These are phyloP conservation scores for Penicillium palitans DNA, from an alignment of 2,329 filamentous ascomycete species.

Conservation along the genomic window DNA sequence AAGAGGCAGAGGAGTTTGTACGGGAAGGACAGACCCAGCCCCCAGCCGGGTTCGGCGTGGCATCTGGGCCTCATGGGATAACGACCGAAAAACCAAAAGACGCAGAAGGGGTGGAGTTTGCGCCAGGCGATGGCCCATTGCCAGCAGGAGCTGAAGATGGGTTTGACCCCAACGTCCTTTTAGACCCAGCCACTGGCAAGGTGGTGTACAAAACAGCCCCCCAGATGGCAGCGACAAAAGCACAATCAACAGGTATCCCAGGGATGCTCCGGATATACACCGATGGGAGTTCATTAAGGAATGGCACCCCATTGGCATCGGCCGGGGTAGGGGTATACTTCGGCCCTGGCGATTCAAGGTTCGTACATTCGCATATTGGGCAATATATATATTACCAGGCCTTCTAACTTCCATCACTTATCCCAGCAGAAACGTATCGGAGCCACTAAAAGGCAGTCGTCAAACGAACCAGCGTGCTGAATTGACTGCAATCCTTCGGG, in stretches of 20 bases:
- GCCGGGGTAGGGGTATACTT: conserved; percentile 67
- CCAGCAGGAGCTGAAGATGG: conserved; percentile 59
- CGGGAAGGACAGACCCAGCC: conserved; percentile 36
- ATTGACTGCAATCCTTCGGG: conserved; percentile 80
- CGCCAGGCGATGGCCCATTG: conserved; percentile 57
- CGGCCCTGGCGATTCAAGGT: conserved; percentile 59
- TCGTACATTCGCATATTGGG: conserved; percentile 24
- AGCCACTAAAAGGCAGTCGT: conserved; percentile 67
- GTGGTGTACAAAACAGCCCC: conserved; percentile 57
- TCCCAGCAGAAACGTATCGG: conserved; percentile 66
- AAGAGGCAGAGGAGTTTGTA: conserved; percentile 79
- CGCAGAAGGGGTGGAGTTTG: conserved; percentile 46
- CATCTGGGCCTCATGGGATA: conserved; percentile 42
- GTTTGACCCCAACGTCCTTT: conserved; percentile 59
- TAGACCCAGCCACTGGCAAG: conserved; percentile 56
- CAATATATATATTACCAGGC: background rate
- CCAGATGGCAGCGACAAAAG: conserved; percentile 51
- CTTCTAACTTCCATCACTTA: conserved; percentile 27
- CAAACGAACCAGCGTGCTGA: conserved; percentile 99
- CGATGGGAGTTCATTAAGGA: conserved; percentile 62
- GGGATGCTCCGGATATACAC: conserved; percentile 62
- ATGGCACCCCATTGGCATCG: conserved; percentile 56
- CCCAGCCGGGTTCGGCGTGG: conserved; percentile 31
- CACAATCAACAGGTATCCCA: conserved; percentile 45
- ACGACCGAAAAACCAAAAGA: conserved; percentile 44